phyloP scores from a whole-genome alignment of 108 stramenopile species.

The Asterionellopsis glacialis region DNA sequence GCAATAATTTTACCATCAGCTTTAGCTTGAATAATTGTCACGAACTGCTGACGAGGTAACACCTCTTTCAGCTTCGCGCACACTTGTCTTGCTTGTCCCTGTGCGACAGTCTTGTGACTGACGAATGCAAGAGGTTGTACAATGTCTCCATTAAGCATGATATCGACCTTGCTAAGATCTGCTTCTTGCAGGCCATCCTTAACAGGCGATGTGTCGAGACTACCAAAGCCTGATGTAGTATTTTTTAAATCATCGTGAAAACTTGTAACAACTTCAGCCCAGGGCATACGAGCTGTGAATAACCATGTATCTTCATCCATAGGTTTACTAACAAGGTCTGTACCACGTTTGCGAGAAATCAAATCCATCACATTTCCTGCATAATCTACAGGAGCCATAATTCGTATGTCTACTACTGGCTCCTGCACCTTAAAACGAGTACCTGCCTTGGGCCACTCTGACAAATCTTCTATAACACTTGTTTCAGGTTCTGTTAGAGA shows the following conservation, averaged over 20 bases:
- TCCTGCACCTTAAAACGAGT: conserved; percentile 77
- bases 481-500: conserved; percentile 74
- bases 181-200: conserved; percentile 67
- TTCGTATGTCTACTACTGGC: conserved; percentile 73
- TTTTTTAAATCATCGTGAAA: conserved; percentile 84
- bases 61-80: conserved; percentile 89
- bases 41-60: conserved; percentile 96
- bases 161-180: conserved; percentile 90
- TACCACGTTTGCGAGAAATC: conserved; percentile 72
- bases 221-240: conserved; percentile 72
- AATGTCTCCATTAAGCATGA: conserved; percentile 87
- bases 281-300: conserved; percentile 79
- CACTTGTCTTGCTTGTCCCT: conserved; percentile 70
- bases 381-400: conserved; percentile 80
- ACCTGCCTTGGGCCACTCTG: conserved; percentile 57
- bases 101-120: conserved; percentile 77
- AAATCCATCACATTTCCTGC: conserved; percentile 86
- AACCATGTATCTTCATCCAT: conserved; percentile 85
- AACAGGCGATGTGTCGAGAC: conserved; percentile 66
- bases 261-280: conserved; percentile 87
- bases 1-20: conserved; percentile 85
- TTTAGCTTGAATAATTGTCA: conserved; percentile 96
- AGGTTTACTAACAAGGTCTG: conserved; percentile 59
- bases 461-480: conserved; percentile 79
- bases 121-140: conserved; percentile 94